Evolutionary conservation across 23 red algal genomes (phyloP).

Genomic region (Chondrus crispus): DNA sequence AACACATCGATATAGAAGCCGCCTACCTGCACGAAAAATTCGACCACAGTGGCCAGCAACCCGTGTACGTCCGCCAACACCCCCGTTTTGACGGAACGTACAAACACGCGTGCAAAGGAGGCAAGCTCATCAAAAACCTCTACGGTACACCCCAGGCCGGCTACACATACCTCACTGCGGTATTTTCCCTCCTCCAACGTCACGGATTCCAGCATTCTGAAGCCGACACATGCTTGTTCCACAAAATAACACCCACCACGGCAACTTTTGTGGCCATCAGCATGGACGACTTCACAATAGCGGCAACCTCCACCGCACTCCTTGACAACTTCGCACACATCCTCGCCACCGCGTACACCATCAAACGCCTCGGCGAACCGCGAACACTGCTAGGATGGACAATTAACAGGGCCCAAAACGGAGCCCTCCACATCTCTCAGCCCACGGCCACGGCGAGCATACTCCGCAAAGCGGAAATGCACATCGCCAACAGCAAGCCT

Average conservation of each 20-base stretch:
- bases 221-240: not conserved
- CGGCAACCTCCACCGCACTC: not conserved
- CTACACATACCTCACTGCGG: not conserved
- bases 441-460: no score
- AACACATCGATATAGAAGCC: slow-evolving; percentile 2
- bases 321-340: not conserved
- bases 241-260: not conserved
- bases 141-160: not conserved
- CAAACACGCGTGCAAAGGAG: no score
- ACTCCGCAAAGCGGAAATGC: no score
- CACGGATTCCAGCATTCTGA: not conserved
- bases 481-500: no score
- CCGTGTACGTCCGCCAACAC: not conserved
- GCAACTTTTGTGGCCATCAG: not conserved
- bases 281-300: not conserved
- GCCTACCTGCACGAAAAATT: not conserved
- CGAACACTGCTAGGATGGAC: no score
- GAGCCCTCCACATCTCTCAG: no score
- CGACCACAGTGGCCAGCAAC: not conserved
- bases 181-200: not conserved
- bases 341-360: no score
- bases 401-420: no score
- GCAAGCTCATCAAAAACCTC: not conserved
- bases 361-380: no score
- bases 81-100: not conserved